Conservation (phyloP, 768 basidiomycete genomes). For the Polyporus arcularius region DNA sequence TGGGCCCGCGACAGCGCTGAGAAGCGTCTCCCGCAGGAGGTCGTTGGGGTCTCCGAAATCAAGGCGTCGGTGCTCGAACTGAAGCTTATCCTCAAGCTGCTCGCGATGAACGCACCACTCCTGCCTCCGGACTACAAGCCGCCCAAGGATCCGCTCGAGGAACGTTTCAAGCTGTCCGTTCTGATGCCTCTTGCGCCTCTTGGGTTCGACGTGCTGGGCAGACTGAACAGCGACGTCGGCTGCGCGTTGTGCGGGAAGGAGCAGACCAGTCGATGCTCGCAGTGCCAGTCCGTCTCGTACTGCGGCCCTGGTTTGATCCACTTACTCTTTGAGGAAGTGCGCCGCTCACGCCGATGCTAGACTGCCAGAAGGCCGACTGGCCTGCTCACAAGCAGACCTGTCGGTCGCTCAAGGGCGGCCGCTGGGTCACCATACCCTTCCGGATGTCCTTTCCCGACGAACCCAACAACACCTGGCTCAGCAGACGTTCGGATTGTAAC, state of each 20-base stretch:
- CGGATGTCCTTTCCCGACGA: not conserved
- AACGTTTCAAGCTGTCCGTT: conserved; percentile 34
- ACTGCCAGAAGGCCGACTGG: conserved; percentile 36
- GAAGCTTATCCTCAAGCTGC: conserved; percentile 33
- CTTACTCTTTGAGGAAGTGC: no score
- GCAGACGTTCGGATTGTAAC: conserved; percentile 5
- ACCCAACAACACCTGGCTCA: not conserved
- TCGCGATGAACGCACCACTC: conserved; percentile 34
- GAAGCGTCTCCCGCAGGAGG: not conserved
- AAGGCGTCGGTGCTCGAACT: conserved; percentile 31
- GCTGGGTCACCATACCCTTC: conserved; percentile 36
- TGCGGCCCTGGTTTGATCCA: conserved; percentile 35
- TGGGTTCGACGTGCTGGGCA: conserved; percentile 36
- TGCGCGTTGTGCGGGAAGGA: conserved; percentile 43
- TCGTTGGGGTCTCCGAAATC: not conserved
- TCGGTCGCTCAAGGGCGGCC: conserved; percentile 39
- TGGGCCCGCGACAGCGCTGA: not conserved
- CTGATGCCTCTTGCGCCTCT: conserved; percentile 40
- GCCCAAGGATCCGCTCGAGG: conserved; percentile 21
- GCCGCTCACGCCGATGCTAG: not conserved
- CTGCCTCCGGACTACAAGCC: conserved; percentile 31
- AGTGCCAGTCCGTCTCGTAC: conserved; percentile 38
- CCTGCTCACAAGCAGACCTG: conserved; percentile 38
- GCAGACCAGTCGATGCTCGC: conserved; percentile 35
- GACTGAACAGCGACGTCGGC: conserved; percentile 35